These are phyloP conservation scores for Fagopyrum homotropicum DNA, from an alignment of 148 eudicot species.

Conservation along the genomic window DNA sequence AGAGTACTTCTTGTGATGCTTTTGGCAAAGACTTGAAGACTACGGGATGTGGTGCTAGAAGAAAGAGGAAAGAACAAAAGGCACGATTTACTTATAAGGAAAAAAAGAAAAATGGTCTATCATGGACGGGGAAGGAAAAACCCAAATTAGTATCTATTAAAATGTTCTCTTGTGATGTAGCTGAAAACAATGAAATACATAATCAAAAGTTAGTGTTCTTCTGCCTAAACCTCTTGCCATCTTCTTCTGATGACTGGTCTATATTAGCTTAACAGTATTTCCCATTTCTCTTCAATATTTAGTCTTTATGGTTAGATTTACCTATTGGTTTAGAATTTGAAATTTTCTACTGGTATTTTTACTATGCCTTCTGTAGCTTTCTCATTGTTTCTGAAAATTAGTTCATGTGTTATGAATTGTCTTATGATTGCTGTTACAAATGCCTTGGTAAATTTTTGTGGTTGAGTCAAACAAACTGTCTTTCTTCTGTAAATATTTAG, in stretches of 20 bases:
- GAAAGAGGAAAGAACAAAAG: slow-evolving; percentile 15
- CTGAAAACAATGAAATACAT: not conserved
- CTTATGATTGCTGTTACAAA: not conserved
- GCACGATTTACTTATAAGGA: slow-evolving; percentile 16
- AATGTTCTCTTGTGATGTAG: not conserved
- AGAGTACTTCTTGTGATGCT: slow-evolving; percentile 12
- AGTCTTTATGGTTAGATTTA: not conserved
- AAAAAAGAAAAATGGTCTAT: slow-evolving; percentile 17
- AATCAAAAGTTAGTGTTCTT: not conserved
- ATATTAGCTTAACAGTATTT: not conserved
- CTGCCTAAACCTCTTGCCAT: not conserved
- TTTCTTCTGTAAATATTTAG: not conserved
- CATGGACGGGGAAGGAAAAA: slow-evolving; percentile 11
- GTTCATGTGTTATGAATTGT: not conserved
- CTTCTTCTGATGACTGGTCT: not conserved
- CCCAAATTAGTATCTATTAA: not conserved
- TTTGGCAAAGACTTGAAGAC: slow-evolving; percentile 23
- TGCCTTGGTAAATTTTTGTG: not conserved
- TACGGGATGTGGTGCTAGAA: slow-evolving; percentile 20
- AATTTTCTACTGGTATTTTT: not conserved
- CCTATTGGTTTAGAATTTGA: not conserved
- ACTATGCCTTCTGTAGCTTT: not conserved
- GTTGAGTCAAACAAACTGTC: not conserved
- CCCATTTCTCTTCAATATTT: not conserved
- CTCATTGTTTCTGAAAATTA: not conserved